A percentile compares a stretch with the other conserved stretches of the same genome.
Conservation (phyloP, 1,284 basidiomycete genomes). For the Ganoderma lingzhi region DNA sequence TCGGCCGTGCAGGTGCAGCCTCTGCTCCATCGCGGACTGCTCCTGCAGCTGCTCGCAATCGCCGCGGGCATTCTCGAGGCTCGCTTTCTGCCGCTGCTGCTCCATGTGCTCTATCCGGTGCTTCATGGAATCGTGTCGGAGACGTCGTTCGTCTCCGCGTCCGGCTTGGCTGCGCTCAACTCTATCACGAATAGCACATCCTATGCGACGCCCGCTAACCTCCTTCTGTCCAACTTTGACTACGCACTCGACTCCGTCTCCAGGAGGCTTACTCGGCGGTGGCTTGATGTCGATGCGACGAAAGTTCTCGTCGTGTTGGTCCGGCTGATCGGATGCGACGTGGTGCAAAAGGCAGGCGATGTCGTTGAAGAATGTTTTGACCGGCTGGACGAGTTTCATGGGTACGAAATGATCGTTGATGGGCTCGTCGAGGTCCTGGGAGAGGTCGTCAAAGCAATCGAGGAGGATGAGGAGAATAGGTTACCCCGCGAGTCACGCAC, state of each 20-base stretch:
- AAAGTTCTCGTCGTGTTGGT: slow-evolving; percentile 86
- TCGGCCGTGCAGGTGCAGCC: slow-evolving; percentile 55
- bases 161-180: slow-evolving; percentile 74
- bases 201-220: slow-evolving; percentile 84
- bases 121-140: slow-evolving; percentile 84
- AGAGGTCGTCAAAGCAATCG: slow-evolving; percentile 78
- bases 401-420: slow-evolving; percentile 86
- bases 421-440: slow-evolving; percentile 88
- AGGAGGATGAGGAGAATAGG: slow-evolving; percentile 53
- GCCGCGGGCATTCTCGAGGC: slow-evolving; percentile 71
- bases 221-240: slow-evolving; percentile 93
- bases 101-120: slow-evolving; percentile 84
- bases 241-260: slow-evolving; percentile 91
- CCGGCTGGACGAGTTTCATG: slow-evolving; percentile 91
- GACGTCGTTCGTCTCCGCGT: slow-evolving; percentile 68
- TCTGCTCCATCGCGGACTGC: slow-evolving; percentile 65
- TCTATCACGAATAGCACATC: slow-evolving; percentile 76
- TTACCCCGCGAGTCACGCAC: slow-evolving; percentile 18
- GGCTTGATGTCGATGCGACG: slow-evolving; percentile 82
- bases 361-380: slow-evolving; percentile 97
- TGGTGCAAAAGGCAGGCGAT: slow-evolving; percentile 88
- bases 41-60: slow-evolving; percentile 78
- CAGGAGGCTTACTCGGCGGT: slow-evolving; percentile 76
- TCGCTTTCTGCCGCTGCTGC: slow-evolving; percentile 75
- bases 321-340: slow-evolving; percentile 82